Percentiles rank a stretch among this genome's conserved stretches.
Evolutionary conservation across 2,329 filamentous ascomycete genomes (phyloP).

Genomic region (Exophiala bonariae): DNA sequence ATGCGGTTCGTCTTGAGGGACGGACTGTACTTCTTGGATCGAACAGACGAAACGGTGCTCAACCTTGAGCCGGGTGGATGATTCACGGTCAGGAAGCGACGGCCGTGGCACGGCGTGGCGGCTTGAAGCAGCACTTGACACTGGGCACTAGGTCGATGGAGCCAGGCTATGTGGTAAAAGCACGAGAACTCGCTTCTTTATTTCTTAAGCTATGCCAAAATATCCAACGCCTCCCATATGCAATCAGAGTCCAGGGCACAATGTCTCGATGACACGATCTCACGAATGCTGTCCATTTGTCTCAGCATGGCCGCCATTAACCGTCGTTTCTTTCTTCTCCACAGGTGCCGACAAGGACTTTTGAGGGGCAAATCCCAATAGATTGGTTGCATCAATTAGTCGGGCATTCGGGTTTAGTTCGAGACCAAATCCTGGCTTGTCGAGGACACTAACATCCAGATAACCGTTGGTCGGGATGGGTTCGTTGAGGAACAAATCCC

Average conservation of each 20-base stretch:
- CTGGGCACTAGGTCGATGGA: no score
- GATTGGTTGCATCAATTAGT: conserved; percentile 71
- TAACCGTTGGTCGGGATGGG: conserved; percentile 83
- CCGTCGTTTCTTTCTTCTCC: neutral
- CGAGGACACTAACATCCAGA: conserved; percentile 74
- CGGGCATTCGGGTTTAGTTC: conserved; percentile 81
- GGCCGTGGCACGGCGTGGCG: no score
- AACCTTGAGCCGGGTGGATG: no score
- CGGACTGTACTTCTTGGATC: conserved; percentile 13
- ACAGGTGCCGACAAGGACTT: conserved; percentile 43
- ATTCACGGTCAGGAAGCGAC: no score
- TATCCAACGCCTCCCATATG: no score
- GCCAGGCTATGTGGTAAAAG: no score
- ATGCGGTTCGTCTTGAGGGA: conserved; percentile 12
- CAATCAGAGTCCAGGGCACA: no score
- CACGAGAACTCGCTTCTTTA: no score
- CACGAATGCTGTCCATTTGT: neutral
- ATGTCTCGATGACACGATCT: no score
- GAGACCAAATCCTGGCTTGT: conserved; percentile 88
- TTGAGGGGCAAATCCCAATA: conserved; percentile 66
- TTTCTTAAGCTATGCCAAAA: no score
- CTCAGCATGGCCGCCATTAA: conserved; percentile 4
- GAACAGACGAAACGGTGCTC: neutral
- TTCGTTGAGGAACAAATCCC: conserved; percentile 86
- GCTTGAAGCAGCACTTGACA: no score